Conservation (phyloP, 2,329 filamentous ascomycete genomes). For the Exophiala alcalophila region DNA sequence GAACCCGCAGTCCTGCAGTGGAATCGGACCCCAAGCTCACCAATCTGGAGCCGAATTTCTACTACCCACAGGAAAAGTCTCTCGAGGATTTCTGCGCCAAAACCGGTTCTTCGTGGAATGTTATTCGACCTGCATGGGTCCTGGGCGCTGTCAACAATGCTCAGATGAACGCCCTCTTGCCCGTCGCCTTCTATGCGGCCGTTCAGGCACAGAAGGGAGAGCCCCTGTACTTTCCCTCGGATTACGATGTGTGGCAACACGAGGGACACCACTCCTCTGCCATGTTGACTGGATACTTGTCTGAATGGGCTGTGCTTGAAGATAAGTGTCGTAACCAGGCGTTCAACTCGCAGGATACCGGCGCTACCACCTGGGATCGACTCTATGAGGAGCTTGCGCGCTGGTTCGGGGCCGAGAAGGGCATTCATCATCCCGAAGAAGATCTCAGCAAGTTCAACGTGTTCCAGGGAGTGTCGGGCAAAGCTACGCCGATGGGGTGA, state of each 20-base stretch:
- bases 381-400: conserved; percentile 48
- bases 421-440: conserved; percentile 31
- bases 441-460: conserved; percentile 17
- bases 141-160: conserved; percentile 37
- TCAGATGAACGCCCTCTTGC: conserved; percentile 49
- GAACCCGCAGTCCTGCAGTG: conserved; percentile 42
- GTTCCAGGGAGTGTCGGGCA: conserved; percentile 16
- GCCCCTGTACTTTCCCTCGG: conserved; percentile 45
- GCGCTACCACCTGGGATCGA: conserved; percentile 46
- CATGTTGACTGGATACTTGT: conserved; percentile 49
- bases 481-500: conserved; percentile 38
- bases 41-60: conserved; percentile 51
- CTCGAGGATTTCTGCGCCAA: conserved; percentile 44
- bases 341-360: conserved; percentile 50
- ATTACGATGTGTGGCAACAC: conserved; percentile 45
- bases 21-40: conserved; percentile 46
- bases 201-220: conserved; percentile 44
- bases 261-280: conserved; percentile 43
- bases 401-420: conserved; percentile 44
- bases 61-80: conserved; percentile 54
- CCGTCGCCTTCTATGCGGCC: conserved; percentile 50
- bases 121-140: conserved; percentile 50
- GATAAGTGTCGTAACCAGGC: conserved; percentile 42
- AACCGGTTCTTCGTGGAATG: conserved; percentile 43
- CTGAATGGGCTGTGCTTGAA: conserved; percentile 50